A percentile compares a stretch with the other conserved stretches of the same genome.
These are phyloP conservation scores for Leccinum griseonigrum DNA, from an alignment of 1,284 basidiomycete genomes.

Conservation along the genomic window DNA sequence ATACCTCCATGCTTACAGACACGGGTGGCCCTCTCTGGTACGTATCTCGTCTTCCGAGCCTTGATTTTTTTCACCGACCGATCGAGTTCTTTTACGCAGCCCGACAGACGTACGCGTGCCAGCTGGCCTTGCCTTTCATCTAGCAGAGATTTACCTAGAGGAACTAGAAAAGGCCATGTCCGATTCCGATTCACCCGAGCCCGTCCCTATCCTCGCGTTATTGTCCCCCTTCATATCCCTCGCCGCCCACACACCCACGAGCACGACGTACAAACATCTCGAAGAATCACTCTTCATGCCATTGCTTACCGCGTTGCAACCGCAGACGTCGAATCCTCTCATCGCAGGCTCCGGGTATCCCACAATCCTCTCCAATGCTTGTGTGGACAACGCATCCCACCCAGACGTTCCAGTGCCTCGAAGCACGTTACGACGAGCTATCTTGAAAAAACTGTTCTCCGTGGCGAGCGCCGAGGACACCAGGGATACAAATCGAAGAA, in stretches of 20 bases:
- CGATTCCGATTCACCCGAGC: slow-evolving; percentile 29
- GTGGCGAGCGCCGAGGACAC: slow-evolving; percentile 74
- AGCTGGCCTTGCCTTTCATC: slow-evolving; percentile 77
- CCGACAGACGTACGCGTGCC: slow-evolving; percentile 75
- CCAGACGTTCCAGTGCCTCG: slow-evolving; percentile 38
- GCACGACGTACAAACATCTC: slow-evolving; percentile 66
- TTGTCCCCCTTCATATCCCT: slow-evolving; percentile 69
- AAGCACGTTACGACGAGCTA: slow-evolving; percentile 48
- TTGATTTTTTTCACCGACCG: background rate
- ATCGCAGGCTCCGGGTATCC: slow-evolving; percentile 35
- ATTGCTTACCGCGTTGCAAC: slow-evolving; percentile 49
- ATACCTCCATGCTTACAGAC: slow-evolving; percentile 64
- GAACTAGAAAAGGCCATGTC: slow-evolving; percentile 80
- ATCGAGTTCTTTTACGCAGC: slow-evolving; percentile 40
- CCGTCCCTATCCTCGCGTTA: slow-evolving; percentile 58
- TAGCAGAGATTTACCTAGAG: slow-evolving; percentile 88
- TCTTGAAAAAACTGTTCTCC: slow-evolving; percentile 71
- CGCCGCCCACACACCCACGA: slow-evolving; percentile 62
- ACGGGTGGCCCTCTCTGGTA: slow-evolving; percentile 80
- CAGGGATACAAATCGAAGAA: slow-evolving; percentile 75
- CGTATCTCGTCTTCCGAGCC: slow-evolving; percentile 20
- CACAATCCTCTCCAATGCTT: slow-evolving; percentile 49
- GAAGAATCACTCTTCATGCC: slow-evolving; percentile 65
- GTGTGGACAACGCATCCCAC: slow-evolving; percentile 37
- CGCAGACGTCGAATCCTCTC: slow-evolving; percentile 36